Percentiles rank a stretch among this genome's conserved stretches.
phyloP scores from a whole-genome alignment of 2,329 filamentous ascomycete species.

The Penicillium psychrosexuale region DNA sequence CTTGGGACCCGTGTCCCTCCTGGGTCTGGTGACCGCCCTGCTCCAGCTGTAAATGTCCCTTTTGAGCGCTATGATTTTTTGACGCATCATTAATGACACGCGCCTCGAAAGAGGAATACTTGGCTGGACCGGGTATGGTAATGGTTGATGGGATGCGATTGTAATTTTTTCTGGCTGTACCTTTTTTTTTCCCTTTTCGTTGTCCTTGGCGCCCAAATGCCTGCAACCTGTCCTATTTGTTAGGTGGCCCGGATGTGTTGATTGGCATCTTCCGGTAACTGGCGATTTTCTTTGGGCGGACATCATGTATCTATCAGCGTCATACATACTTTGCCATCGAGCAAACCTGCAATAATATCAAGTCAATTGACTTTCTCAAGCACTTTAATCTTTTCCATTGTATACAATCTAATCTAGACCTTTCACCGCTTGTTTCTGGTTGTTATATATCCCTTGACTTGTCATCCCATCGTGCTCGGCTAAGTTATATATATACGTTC shows the following conservation, averaged over 20 bases:
- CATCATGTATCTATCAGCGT: constrained; percentile 5
- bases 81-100: constrained; percentile 11
- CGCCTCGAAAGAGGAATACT: constrained; percentile 22
- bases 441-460: background rate
- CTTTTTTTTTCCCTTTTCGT: background rate
- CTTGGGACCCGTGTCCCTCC: constrained; percentile 21
- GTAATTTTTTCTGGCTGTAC: constrained; percentile 5
- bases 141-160: constrained; percentile 14
- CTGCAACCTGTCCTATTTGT: background rate
- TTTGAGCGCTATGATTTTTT: constrained; percentile 1
- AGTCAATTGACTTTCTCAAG: background rate
- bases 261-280: background rate
- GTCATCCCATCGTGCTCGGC: too few relatives aligned
- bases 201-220: background rate
- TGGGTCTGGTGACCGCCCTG: constrained; percentile 29
- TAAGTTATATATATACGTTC: too few relatives aligned
- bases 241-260: background rate
- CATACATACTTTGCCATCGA: background rate
- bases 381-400: background rate
- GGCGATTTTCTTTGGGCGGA: background rate
- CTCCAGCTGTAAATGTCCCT: constrained; percentile 28
- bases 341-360: background rate
- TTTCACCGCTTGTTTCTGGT: background rate
- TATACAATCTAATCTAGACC: background rate
- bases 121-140: constrained; percentile 23